These are phyloP conservation scores for Cryphonectria parasitica DNA, from an alignment of 2,329 filamentous ascomycete species.

Conservation along the genomic window DNA sequence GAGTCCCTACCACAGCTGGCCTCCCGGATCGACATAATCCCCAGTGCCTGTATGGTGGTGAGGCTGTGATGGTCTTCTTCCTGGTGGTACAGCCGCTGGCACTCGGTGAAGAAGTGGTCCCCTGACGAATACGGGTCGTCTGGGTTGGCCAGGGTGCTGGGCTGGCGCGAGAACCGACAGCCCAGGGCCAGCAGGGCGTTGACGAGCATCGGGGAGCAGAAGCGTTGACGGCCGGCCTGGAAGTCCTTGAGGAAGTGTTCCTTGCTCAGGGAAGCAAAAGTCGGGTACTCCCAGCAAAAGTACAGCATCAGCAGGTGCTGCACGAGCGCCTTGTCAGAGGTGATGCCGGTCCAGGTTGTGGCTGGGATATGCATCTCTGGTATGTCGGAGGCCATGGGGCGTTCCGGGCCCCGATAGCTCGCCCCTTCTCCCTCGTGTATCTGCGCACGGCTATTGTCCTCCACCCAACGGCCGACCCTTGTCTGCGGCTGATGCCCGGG, in stretches of 20 bases:
- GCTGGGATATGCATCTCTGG: constrained; percentile 49
- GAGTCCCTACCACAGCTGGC: constrained; percentile 74
- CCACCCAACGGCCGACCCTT: constrained; percentile 55
- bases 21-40: constrained; percentile 76
- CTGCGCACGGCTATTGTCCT: constrained; percentile 36
- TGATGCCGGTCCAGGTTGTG: constrained; percentile 64
- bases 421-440: constrained; percentile 24
- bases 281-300: constrained; percentile 78
- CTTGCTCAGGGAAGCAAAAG: constrained; percentile 73
- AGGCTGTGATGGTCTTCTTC: constrained; percentile 63
- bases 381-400: constrained; percentile 52
- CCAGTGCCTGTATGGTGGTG: constrained; percentile 75
- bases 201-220: constrained; percentile 69
- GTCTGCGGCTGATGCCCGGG: constrained; percentile 47
- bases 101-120: constrained; percentile 75
- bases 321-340: constrained; percentile 60
- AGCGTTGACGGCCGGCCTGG: constrained; percentile 60
- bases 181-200: constrained; percentile 69
- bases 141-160: constrained; percentile 64
- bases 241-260: constrained; percentile 73
- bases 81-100: constrained; percentile 61
- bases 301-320: constrained; percentile 68
- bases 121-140: constrained; percentile 68
- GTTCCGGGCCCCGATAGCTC: constrained; percentile 49
- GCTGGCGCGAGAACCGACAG: constrained; percentile 70